Conservation (phyloP, 2,329 filamentous ascomycete species). For the Diaporthe helianthi region DNA sequence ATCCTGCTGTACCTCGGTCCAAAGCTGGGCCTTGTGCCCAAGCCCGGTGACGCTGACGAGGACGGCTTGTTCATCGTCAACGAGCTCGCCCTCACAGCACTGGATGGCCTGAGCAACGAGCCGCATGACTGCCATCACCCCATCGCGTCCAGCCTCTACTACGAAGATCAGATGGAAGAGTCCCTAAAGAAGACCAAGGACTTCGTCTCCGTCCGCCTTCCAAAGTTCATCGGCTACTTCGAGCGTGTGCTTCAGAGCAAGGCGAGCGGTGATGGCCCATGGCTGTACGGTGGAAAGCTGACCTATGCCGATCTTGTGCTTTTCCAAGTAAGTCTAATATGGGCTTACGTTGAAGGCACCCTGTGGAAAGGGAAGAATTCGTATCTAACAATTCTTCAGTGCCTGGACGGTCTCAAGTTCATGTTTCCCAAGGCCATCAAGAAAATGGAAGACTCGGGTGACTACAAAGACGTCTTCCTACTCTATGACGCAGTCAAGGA, state of each 20-base stretch:
- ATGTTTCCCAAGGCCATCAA: constrained; percentile 74
- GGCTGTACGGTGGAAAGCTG: constrained; percentile 69
- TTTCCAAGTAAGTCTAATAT: constrained; percentile 64
- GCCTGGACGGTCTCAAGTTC: constrained; percentile 65
- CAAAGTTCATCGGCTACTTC: constrained; percentile 77
- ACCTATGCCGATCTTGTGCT: constrained; percentile 78
- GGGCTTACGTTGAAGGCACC: not conserved
- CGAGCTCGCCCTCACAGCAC: constrained; percentile 69
- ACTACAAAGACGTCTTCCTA: constrained; percentile 68
- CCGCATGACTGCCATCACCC: constrained; percentile 81
- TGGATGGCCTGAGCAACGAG: constrained; percentile 76
- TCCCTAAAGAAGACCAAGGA: constrained; percentile 62
- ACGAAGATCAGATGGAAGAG: constrained; percentile 79
- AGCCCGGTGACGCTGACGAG: constrained; percentile 45
- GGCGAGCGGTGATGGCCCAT: constrained; percentile 63
- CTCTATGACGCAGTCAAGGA: constrained; percentile 70
- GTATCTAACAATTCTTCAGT: constrained; percentile 41
- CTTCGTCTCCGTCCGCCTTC: constrained; percentile 68
- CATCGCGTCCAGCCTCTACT: constrained; percentile 64
- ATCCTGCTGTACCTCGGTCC: constrained; percentile 75
- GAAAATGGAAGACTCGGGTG: constrained; percentile 58
- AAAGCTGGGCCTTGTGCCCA: constrained; percentile 61
- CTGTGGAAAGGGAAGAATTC: no score
- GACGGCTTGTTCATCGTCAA: constrained; percentile 65
- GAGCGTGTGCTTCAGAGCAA: constrained; percentile 69